phyloP scores from a whole-genome alignment of 208 protist genomes.

The Vickermania ingenoplastis region DNA sequence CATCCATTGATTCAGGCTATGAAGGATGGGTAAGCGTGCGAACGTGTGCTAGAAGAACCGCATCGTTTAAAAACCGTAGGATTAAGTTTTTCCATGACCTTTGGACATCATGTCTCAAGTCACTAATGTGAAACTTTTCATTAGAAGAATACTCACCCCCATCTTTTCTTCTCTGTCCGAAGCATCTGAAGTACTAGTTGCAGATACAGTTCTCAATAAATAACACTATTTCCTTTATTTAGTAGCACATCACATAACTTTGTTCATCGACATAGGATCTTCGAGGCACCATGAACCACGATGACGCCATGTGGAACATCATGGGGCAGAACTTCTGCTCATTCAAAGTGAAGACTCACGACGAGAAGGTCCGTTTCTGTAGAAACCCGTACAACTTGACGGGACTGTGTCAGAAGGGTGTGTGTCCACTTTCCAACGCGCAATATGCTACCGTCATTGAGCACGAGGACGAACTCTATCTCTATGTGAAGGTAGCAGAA shows the following conservation, averaged over 20 bases:
- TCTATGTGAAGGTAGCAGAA: constrained; percentile 99
- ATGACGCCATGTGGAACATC: constrained; percentile 90
- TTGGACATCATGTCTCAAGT: neutral
- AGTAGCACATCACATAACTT: too few relatives aligned
- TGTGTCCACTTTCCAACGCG: constrained; percentile 98
- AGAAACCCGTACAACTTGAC: constrained; percentile 98
- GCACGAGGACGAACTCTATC: constrained; percentile 94
- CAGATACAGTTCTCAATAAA: too few relatives aligned
- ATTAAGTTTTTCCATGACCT: neutral
- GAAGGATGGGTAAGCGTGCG: too few relatives aligned
- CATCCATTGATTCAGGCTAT: too few relatives aligned
- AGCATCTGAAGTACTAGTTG: too few relatives aligned
- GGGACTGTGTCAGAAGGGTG: constrained; percentile 94
- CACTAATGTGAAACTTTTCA: neutral
- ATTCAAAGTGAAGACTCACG: constrained; percentile 88
- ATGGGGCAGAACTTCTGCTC: constrained; percentile 91
- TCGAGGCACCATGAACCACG: constrained; percentile 83
- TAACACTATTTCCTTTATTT: too few relatives aligned
- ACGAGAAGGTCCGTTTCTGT: constrained; percentile 96
- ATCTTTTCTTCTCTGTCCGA: neutral
- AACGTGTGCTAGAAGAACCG: constrained; percentile 8
- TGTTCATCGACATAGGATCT: too few relatives aligned
- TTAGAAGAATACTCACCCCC: neutral
- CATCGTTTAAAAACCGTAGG: neutral
- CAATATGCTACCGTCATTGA: constrained; percentile 98